These are phyloP conservation scores for Tolypocladium amazonense DNA, from an alignment of 2,329 filamentous ascomycete species.

Conservation along the genomic window DNA sequence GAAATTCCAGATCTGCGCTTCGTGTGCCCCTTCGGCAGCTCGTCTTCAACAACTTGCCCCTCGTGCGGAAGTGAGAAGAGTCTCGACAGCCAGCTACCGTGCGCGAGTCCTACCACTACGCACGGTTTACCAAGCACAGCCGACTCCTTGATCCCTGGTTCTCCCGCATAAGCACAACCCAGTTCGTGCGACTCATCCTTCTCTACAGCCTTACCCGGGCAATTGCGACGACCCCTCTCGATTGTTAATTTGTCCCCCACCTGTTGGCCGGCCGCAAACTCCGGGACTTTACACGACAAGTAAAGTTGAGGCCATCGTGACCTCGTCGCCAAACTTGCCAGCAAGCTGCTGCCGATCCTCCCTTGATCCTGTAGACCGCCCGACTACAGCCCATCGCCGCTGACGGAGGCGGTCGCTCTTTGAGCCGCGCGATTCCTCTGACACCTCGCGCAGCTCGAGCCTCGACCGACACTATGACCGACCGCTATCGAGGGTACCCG, in stretches of 20 bases:
- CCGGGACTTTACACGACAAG: background rate
- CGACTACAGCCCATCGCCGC: background rate
- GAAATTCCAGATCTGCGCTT: background rate
- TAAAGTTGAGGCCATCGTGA: background rate
- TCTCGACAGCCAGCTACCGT: background rate
- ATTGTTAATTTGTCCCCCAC: background rate
- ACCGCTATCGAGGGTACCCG: slow-evolving; percentile 32
- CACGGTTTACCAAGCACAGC: background rate
- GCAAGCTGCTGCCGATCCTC: background rate
- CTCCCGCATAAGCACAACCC: background rate
- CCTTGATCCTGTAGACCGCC: background rate
- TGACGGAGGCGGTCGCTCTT: background rate
- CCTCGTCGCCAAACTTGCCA: background rate
- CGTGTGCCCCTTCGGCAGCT: background rate
- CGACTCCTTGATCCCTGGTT: background rate
- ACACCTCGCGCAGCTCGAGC: background rate
- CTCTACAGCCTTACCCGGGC: background rate
- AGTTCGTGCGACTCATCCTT: background rate
- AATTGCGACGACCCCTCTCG: background rate
- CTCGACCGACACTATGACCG: slow-evolving; percentile 28
- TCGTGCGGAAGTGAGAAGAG: background rate
- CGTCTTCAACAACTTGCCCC: background rate
- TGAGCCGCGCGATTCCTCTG: background rate
- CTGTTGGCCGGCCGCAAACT: background rate
- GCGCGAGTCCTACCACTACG: background rate